Conservation (phyloP, 306 rosid genomes). For the Rosa chinensis region DNA sequence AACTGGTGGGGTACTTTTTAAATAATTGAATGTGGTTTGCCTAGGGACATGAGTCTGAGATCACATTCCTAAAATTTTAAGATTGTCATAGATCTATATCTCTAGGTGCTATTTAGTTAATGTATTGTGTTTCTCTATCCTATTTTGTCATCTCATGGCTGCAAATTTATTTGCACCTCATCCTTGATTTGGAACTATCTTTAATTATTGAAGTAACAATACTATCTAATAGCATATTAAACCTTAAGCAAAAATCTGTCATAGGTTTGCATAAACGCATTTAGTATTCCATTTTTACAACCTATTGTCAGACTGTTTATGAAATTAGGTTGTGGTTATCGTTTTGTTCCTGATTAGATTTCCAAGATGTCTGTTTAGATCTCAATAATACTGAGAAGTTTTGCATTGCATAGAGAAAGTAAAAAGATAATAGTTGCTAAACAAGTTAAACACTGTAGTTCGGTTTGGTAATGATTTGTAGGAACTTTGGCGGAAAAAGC, state of each 20-base stretch:
- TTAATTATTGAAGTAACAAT: neutral
- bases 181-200: neutral
- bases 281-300: neutral
- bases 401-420: neutral
- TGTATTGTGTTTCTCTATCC: neutral
- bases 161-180: neutral
- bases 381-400: neutral
- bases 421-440: neutral
- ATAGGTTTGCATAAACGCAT: neutral
- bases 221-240: neutral
- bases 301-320: neutral
- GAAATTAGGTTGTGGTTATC: neutral
- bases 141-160: neutral
- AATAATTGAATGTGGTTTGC: neutral
- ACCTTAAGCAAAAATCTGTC: neutral
- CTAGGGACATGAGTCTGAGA: neutral
- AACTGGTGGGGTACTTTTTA: neutral
- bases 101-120: neutral
- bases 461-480: slow-evolving; percentile 30
- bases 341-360: neutral
- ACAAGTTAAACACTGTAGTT: slow-evolving; percentile 10
- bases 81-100: neutral
- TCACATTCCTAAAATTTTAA: neutral
- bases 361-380: neutral
- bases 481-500: slow-evolving; percentile 99